These are phyloP conservation scores for Colletotrichum viniferum DNA, from an alignment of 2,329 filamentous ascomycete genomes.

Conservation along the genomic window DNA sequence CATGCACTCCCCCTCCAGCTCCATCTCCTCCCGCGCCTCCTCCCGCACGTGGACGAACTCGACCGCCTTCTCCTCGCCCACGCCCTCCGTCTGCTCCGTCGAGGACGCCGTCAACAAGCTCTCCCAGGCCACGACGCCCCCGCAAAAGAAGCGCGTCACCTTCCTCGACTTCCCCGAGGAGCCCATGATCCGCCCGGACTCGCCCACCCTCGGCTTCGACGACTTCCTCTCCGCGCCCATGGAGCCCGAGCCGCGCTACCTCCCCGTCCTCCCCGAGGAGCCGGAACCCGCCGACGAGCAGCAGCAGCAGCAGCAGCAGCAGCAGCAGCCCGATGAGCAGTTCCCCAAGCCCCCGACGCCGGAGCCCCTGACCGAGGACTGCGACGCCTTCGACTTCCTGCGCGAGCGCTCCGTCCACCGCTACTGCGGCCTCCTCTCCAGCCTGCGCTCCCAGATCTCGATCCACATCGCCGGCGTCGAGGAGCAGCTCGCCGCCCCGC, in stretches of 20 bases:
- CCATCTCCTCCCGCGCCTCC: slow-evolving; percentile 42
- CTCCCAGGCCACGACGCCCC: not conserved
- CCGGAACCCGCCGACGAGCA: slow-evolving; percentile 23
- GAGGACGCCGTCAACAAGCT: slow-evolving; percentile 29
- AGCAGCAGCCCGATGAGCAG: slow-evolving; percentile 4
- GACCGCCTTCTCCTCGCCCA: slow-evolving; percentile 50
- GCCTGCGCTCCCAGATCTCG: slow-evolving; percentile 52
- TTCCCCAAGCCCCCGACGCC: slow-evolving; percentile 23
- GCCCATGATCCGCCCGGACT: slow-evolving; percentile 61
- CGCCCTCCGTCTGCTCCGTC: slow-evolving; percentile 45
- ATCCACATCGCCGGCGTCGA: slow-evolving; percentile 54
- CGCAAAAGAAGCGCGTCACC: slow-evolving; percentile 42
- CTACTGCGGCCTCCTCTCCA: slow-evolving; percentile 52
- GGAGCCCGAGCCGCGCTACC: slow-evolving; percentile 18
- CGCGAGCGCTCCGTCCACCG: slow-evolving; percentile 51
- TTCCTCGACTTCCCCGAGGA: slow-evolving; percentile 44
- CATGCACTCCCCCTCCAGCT: slow-evolving; percentile 51
- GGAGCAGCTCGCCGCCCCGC: slow-evolving; percentile 34
- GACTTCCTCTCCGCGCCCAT: slow-evolving; percentile 35
- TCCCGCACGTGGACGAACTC: slow-evolving; percentile 41
- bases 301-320: not conserved
- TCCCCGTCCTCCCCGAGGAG: slow-evolving; percentile 17
- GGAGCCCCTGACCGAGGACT: slow-evolving; percentile 19
- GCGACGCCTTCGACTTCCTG: slow-evolving; percentile 38
- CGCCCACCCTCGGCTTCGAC: slow-evolving; percentile 63